Evolutionary conservation across 805 yeast genomes (phyloP), one percentile per base, ranked within the genome.

Genomic region (Tetrapisispora nanseiensis): DNA sequence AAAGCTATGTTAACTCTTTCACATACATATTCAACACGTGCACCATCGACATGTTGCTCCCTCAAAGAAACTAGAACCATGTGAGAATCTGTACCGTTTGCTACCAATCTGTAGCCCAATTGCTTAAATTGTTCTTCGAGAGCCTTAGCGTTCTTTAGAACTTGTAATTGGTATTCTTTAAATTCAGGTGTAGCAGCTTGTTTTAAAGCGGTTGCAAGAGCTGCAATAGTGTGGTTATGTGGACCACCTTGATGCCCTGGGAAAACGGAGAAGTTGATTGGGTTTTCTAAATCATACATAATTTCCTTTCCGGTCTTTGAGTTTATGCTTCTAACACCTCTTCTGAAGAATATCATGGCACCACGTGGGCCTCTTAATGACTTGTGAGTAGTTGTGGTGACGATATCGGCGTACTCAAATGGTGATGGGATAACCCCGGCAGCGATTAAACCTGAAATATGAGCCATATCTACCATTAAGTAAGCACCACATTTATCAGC

Each of bases 221-320:
- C 98, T 54, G 97, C 82, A 64, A 90, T 90, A 54, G 98, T 90
- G 71, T 92, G 98, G 75, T 90, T 92, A 71, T 92, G 97, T 57
- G 98, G 98, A 65, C 98, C 98, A 74, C 98, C 98, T 74, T 90
- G 98, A 69, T 92, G 98, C 54, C 95, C 97, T 59, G 98, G 98
- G 89, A 92, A 92, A 42, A 92, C 98, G 8, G 97, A 87, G 68
- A 92, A 92, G 76, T 92, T 92, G 70, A 92, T 89, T 65, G 86
- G 85, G 67, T 78, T 82, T 69, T 92, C 97, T 66, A 92, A 78
- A 57, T 92, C 97, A 68, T 89, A 92, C 45, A 72, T 69, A 46
- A 86, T 71, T 69, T 87, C 95, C 71, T 86, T 85, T 59, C 97
- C 97, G 56, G 86, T 84, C 74, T 89, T 87, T 62, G 84, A 71